These are phyloP conservation scores for Claviceps cyperi DNA, from an alignment of 2,329 filamentous ascomycete genomes.

Conservation along the genomic window DNA sequence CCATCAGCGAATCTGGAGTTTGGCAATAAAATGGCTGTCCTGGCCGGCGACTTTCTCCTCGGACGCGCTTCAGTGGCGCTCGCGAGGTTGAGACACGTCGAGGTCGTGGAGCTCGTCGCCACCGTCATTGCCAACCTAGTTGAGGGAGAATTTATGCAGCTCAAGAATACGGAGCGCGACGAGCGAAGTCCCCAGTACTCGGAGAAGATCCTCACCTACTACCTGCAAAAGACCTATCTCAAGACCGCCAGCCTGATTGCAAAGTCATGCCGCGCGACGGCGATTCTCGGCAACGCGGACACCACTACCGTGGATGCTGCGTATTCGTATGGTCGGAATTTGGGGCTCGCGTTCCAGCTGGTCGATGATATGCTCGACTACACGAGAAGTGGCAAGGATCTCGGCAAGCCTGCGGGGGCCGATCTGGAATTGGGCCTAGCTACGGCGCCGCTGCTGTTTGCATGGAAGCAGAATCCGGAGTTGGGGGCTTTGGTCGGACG, in stretches of 20 bases:
- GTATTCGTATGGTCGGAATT: constrained; percentile 82
- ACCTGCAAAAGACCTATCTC: constrained; percentile 94
- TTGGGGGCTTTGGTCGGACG: constrained; percentile 79
- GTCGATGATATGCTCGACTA: constrained; percentile 98
- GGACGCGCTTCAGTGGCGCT: constrained; percentile 87
- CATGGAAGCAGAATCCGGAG: constrained; percentile 80
- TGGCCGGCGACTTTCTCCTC: constrained; percentile 92
- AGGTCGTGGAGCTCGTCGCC: constrained; percentile 86
- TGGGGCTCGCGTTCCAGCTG: constrained; percentile 90
- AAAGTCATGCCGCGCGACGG: constrained; percentile 85
- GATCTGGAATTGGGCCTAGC: constrained; percentile 87
- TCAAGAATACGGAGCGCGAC: constrained; percentile 87
- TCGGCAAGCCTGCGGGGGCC: constrained; percentile 90
- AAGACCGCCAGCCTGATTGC: constrained; percentile 94
- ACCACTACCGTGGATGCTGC: constrained; percentile 74
- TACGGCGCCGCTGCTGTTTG: constrained; percentile 86
- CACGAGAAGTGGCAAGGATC: constrained; percentile 66
- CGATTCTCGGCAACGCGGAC: constrained; percentile 66
- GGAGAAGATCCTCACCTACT: constrained; percentile 81
- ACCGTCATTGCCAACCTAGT: constrained; percentile 96
- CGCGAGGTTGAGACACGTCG: constrained; percentile 76
- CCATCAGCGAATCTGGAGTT: constrained; percentile 89
- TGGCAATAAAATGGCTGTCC: constrained; percentile 97
- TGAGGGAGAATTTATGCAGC: constrained; percentile 98
- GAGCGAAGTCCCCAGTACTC: constrained; percentile 75